Evolutionary conservation across 2,329 filamentous ascomycete genomes (phyloP).

Genomic region (Ophiostoma sp.): DNA sequence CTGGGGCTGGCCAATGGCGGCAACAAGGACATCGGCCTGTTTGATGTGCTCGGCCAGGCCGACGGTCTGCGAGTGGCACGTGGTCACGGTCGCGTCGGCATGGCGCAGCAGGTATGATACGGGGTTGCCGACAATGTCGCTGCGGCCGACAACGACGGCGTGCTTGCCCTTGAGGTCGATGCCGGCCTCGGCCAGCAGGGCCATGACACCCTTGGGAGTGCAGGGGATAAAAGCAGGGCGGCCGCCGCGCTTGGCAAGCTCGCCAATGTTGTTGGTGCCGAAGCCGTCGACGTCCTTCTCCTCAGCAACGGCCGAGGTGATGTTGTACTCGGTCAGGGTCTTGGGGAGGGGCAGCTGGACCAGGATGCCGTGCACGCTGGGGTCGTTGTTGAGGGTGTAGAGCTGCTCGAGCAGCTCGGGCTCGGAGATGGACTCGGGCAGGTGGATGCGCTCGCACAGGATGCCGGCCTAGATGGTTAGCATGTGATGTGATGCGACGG

Average conservation of each 20-base stretch:
- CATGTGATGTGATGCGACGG: background rate
- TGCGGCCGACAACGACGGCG: constrained; percentile 88
- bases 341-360: constrained; percentile 88
- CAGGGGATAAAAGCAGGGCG: constrained; percentile 86
- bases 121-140: constrained; percentile 95
- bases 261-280: constrained; percentile 87
- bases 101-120: constrained; percentile 94
- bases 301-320: constrained; percentile 85
- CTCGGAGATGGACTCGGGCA: constrained; percentile 75
- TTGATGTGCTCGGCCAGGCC: constrained; percentile 70
- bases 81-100: constrained; percentile 91
- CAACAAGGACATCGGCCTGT: constrained; percentile 81
- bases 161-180: constrained; percentile 83
- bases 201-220: constrained; percentile 97
- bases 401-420: constrained; percentile 81
- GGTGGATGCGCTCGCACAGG: constrained; percentile 76
- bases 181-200: constrained; percentile 75
- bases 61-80: constrained; percentile 86
- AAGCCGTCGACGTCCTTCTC: constrained; percentile 99
- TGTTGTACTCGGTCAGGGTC: constrained; percentile 80
- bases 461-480: constrained; percentile 67
- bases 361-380: constrained; percentile 81
- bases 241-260: constrained; percentile 92
- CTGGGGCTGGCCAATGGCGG: constrained; percentile 79
- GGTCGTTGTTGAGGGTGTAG: constrained; percentile 76